Percentiles rank a stretch among this genome's conserved stretches.
These are phyloP conservation scores for Articulospora tetracladia DNA, from an alignment of 495 filamentous ascomycete species.

Conservation along the genomic window DNA sequence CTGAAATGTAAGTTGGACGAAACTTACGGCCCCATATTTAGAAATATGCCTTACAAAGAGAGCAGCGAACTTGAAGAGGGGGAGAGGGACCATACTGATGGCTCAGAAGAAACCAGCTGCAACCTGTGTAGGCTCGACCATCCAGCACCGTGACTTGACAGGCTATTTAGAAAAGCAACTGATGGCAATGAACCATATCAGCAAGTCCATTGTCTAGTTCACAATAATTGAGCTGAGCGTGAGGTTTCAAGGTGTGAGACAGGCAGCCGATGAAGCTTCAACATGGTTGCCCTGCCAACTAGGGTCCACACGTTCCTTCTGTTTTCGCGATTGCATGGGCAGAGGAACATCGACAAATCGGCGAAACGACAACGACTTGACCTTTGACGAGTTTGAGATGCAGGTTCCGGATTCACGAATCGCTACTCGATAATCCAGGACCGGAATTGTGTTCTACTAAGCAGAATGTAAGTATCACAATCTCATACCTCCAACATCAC, in stretches of 20 bases:
- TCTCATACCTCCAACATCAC: neutral
- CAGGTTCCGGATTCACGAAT: neutral
- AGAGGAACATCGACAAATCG: slow-evolving; percentile 3
- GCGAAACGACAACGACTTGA: neutral
- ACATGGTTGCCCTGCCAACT: slow-evolving; percentile 10
- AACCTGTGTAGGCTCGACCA: neutral
- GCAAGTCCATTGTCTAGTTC: neutral
- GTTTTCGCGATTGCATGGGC: neutral
- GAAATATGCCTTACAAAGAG: slow-evolving; percentile 51
- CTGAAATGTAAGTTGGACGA: neutral
- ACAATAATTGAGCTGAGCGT: neutral
- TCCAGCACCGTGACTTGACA: neutral
- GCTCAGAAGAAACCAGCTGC: neutral
- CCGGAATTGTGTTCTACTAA: neutral
- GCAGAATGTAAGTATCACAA: neutral
- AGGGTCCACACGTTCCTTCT: neutral
- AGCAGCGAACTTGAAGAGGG: slow-evolving; percentile 42
- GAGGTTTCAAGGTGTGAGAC: neutral
- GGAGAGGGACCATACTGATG: slow-evolving; percentile 46
- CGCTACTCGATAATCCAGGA: neutral
- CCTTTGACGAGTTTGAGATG: neutral
- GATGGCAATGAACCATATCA: neutral
- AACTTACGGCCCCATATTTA: slow-evolving; percentile 55
- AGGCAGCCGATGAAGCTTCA: neutral
- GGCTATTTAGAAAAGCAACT: neutral